A percentile compares a stretch with the other conserved stretches of the same genome.
Evolutionary conservation across 1,284 basidiomycete species (phyloP).

Genomic region (Phellinidium pouzarii): DNA sequence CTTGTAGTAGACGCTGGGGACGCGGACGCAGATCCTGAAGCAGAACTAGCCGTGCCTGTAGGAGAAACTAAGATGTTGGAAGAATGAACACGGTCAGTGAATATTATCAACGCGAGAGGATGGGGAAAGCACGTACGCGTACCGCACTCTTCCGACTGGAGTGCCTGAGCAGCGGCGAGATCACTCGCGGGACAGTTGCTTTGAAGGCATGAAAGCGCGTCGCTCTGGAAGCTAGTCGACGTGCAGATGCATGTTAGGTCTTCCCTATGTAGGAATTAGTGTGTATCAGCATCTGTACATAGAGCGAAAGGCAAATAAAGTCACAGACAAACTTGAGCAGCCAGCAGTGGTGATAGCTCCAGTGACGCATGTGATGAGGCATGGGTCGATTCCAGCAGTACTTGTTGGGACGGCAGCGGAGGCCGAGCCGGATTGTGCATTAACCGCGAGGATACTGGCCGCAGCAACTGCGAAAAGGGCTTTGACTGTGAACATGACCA

Average conservation of each 20-base stretch:
- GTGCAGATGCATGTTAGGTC: constrained; percentile 17
- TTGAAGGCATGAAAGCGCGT: constrained; percentile 10
- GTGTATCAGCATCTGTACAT: background rate
- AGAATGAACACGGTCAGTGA: background rate
- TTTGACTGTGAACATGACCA: background rate
- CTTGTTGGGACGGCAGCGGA: constrained; percentile 11
- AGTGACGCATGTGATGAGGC: constrained; percentile 18
- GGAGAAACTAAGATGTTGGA: background rate
- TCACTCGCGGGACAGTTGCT: constrained; percentile 5
- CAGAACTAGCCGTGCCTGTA: background rate
- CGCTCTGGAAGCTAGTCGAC: constrained; percentile 8
- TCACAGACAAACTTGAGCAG: constrained; percentile 17
- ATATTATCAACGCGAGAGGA: too few species aligned
- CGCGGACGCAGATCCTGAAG: background rate
- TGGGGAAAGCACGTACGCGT: constrained; percentile 4
- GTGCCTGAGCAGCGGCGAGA: background rate
- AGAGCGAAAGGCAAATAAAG: background rate
- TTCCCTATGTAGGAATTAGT: background rate
- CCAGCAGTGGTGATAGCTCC: constrained; percentile 15
- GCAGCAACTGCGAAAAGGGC: background rate
- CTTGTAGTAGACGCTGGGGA: background rate
- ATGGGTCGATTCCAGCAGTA: constrained; percentile 15
- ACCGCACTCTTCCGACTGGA: constrained; percentile 11
- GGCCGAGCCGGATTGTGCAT: constrained; percentile 6
- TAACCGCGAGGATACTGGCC: background rate